Percentiles rank a stretch among this genome's conserved stretches.
These are phyloP conservation scores for Phytophthora boehmeriae DNA, from an alignment of 352 stramenopile species.

Conservation along the genomic window DNA sequence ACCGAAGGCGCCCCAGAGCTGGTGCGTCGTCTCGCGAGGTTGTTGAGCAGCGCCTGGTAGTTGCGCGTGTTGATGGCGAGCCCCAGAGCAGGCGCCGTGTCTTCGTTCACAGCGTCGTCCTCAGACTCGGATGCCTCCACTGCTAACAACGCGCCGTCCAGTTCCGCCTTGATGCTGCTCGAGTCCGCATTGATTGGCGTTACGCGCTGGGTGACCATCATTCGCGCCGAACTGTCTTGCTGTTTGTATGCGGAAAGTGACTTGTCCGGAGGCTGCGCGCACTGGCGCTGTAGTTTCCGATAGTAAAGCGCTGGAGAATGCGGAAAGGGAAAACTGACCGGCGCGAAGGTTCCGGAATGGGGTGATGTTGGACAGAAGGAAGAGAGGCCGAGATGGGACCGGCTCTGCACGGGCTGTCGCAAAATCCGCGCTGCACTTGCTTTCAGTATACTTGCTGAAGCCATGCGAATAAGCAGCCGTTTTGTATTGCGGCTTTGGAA, in stretches of 20 bases:
- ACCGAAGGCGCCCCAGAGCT: constrained; percentile 17
- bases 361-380: no score
- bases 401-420: no score
- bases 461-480: no score
- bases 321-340: no score
- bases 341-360: no score
- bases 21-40: constrained; percentile 28
- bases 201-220: constrained; percentile 37
- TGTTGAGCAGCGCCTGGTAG: constrained; percentile 62
- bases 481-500: no score
- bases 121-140: constrained; percentile 22
- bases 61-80: constrained; percentile 67
- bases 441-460: no score
- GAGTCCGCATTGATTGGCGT: constrained; percentile 22
- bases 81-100: constrained; percentile 39
- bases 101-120: constrained; percentile 16
- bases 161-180: constrained; percentile 11
- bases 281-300: no score
- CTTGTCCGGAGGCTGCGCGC: no score
- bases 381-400: no score
- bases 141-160: constrained; percentile 16
- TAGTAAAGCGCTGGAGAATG: no score
- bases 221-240: constrained; percentile 3
- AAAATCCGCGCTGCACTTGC: no score
- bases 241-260: constrained; percentile 15